These are phyloP conservation scores for Sugiyamaella novakii DNA, from an alignment of 1,139 yeast genomes.

Conservation along the genomic window DNA sequence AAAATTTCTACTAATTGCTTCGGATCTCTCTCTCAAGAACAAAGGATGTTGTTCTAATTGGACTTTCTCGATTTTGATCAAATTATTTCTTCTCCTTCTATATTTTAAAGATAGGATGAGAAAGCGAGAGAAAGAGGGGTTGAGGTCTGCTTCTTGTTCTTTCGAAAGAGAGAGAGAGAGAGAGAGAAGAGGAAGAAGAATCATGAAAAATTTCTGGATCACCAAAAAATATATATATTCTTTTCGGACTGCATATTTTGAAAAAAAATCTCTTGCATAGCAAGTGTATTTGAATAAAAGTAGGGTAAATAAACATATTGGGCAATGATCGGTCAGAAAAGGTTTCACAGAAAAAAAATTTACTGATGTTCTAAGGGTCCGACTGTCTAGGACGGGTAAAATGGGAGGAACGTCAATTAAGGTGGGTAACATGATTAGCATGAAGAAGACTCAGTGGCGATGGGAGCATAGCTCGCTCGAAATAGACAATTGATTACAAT, in stretches of 20 bases:
- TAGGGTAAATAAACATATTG: neutral
- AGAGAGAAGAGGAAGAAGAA: slow-evolving; percentile 15
- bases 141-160: slow-evolving; percentile 4
- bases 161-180: slow-evolving; percentile 17
- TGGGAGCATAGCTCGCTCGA: no score
- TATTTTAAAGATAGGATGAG: neutral
- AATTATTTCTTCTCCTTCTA: slow-evolving; percentile 1
- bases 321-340: neutral
- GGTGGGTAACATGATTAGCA: no score
- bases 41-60: slow-evolving; percentile 8
- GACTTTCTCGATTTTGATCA: slow-evolving; percentile 5
- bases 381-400: no score
- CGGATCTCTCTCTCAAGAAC: slow-evolving; percentile 18
- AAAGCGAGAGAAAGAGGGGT: slow-evolving; percentile 8
- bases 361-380: slow-evolving; percentile 6
- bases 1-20: neutral
- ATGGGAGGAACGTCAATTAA: no score
- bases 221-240: slow-evolving; percentile 16
- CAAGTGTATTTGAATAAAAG: slow-evolving; percentile 9
- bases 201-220: slow-evolving; percentile 15
- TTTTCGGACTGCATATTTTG: slow-evolving; percentile 9
- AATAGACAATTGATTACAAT: no score
- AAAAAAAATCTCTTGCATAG: slow-evolving; percentile 17
- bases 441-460: no score
- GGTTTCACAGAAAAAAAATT: neutral